Conservation (phyloP, 2,329 filamentous ascomycete genomes). For the Chaetomiaceae sp. region DNA sequence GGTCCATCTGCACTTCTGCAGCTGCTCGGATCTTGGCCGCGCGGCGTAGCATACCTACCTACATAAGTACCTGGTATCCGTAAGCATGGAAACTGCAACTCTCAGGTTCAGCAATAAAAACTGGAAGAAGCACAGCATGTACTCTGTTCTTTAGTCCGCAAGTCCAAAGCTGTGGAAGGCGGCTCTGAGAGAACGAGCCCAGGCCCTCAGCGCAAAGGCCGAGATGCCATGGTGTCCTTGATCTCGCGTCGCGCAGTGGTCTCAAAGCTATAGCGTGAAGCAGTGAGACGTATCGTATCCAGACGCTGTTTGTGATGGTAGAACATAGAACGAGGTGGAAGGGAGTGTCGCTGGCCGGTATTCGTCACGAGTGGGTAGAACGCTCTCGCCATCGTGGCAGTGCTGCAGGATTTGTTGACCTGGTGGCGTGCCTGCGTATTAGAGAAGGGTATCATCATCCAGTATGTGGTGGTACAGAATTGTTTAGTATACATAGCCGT, state of each 20-base stretch:
- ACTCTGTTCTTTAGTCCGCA: slow-evolving; percentile 61
- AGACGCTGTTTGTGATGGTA: slow-evolving; percentile 44
- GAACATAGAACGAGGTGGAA: background rate
- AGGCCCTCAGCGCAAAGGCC: slow-evolving; percentile 21
- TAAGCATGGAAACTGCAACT: slow-evolving; percentile 10
- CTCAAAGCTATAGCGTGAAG: slow-evolving; percentile 48
- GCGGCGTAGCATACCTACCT: too few species aligned
- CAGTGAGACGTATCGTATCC: slow-evolving; percentile 63
- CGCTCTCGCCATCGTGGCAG: background rate
- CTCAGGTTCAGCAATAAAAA: background rate
- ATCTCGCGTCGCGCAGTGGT: slow-evolving; percentile 60
- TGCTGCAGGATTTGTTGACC: background rate
- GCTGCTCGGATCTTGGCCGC: slow-evolving; percentile 13
- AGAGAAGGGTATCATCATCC: slow-evolving; percentile 40
- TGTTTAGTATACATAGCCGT: slow-evolving; percentile 22
- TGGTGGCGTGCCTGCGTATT: slow-evolving; percentile 1
- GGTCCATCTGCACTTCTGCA: background rate
- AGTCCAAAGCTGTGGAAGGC: slow-evolving; percentile 54
- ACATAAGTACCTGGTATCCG: slow-evolving; percentile 13
- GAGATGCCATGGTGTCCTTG: slow-evolving; percentile 33
- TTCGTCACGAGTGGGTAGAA: background rate
- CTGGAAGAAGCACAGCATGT: slow-evolving; percentile 38
- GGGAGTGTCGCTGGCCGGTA: background rate
- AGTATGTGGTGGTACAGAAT: slow-evolving; percentile 32
- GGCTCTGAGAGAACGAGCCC: slow-evolving; percentile 60